Evolutionary conservation across 495 filamentous ascomycete genomes (phyloP).

Genomic region (Beverwykella pulmonaria): DNA sequence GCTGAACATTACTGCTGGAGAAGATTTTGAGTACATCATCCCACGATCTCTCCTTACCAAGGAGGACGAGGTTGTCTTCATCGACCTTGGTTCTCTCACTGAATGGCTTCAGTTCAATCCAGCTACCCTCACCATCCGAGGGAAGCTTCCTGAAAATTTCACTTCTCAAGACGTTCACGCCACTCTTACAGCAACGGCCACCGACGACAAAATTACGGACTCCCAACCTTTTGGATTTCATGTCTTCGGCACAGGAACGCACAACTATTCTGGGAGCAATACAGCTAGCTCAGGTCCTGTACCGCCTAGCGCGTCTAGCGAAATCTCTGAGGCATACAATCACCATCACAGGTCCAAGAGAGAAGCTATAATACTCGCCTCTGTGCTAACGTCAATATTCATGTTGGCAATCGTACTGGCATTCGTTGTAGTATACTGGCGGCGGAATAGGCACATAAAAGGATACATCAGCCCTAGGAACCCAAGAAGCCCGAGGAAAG

Average conservation of each 20-base stretch:
- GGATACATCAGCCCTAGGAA: slow-evolving; percentile 22
- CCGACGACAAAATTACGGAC: slow-evolving; percentile 17
- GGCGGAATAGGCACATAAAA: slow-evolving; percentile 23
- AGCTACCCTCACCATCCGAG: slow-evolving; percentile 59
- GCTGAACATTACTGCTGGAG: slow-evolving; percentile 62
- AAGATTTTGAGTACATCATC: slow-evolving; percentile 66
- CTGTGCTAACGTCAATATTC: slow-evolving; percentile 10
- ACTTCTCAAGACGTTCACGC: slow-evolving; percentile 39
- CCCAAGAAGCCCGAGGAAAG: slow-evolving; percentile 30
- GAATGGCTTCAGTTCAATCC: slow-evolving; percentile 72
- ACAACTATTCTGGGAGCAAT: not conserved
- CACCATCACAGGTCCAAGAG: not conserved
- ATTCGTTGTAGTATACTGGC: slow-evolving; percentile 19
- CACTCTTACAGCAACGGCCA: slow-evolving; percentile 30
- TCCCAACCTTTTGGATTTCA: slow-evolving; percentile 37
- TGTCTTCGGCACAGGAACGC: slow-evolving; percentile 5
- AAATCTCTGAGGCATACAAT: not conserved
- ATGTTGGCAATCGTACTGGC: slow-evolving; percentile 15
- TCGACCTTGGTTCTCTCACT: slow-evolving; percentile 55
- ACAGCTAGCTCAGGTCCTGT: not conserved
- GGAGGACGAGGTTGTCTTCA: slow-evolving; percentile 56
- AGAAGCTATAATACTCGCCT: slow-evolving; percentile 10
- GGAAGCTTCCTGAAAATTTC: slow-evolving; percentile 60
- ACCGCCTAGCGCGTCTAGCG: not conserved
- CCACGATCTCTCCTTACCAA: slow-evolving; percentile 57